Evolutionary conservation across 345 rosid species (phyloP).

Genomic region (Gossypium thurberi): DNA sequence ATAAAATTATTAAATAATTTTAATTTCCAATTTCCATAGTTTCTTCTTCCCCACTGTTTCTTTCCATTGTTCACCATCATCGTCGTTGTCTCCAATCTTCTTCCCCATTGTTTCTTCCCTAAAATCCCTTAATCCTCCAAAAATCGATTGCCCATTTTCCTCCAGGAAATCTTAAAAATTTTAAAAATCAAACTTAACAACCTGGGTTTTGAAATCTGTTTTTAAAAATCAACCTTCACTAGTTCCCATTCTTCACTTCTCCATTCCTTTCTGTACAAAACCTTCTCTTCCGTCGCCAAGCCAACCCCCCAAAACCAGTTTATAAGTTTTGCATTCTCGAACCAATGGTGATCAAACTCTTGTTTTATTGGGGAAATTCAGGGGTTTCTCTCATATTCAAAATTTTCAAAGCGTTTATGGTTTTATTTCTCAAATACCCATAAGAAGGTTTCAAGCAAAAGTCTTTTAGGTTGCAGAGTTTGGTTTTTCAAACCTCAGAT

Average conservation of each 20-base stretch:
- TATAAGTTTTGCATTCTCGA: conserved; percentile 12
- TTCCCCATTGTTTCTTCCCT: too few species aligned
- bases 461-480: conserved; percentile 25
- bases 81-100: too few species aligned
- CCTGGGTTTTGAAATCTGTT: too few species aligned
- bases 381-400: conserved; percentile 30
- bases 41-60: too few species aligned
- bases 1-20: too few species aligned
- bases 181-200: too few species aligned
- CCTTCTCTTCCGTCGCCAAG: conserved; percentile 14
- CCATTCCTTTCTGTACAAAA: conserved; percentile 5
- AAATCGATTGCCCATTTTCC: too few species aligned
- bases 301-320: conserved; percentile 21
- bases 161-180: too few species aligned
- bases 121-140: too few species aligned
- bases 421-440: conserved; percentile 23
- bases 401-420: conserved; percentile 21
- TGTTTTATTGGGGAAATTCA: conserved; percentile 16
- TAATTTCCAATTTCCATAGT: too few species aligned
- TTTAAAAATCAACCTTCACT: conserved; percentile 22
- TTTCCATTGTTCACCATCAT: too few species aligned
- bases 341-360: conserved; percentile 28
- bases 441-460: too few species aligned
- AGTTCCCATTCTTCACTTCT: conserved; percentile 17
- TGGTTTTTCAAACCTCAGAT: conserved; percentile 23